Evolutionary conservation across 2,329 filamentous ascomycete genomes (phyloP), one percentile per base, ranked within the genome.

Genomic region (Westerdykella ornata): DNA sequence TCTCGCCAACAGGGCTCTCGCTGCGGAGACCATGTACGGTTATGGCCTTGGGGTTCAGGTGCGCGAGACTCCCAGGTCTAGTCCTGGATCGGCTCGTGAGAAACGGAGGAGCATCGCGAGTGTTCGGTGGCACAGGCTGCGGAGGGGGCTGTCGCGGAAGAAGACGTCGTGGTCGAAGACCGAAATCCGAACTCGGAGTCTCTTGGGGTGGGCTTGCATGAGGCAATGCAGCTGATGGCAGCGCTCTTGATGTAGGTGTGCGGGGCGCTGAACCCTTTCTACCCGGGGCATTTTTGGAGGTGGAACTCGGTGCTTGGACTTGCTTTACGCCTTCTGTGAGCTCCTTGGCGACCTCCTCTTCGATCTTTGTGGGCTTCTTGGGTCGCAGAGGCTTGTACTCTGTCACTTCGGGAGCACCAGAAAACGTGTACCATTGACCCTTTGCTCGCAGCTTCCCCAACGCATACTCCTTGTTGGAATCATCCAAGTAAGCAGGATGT

Each of bases 401-500:
- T 7, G 35, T 38, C 12, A 39, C 26, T 1, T 40, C 37, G 1
- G 45, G 45, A 8, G 34, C 42, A 6, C 51, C 53, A 29, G 39
- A 39, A 29, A 54, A 53, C 15, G 37, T 39, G 18, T 48, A 53
- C 32, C 34, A 37, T 17, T 41, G 39, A 0, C 39, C 31, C 29
- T 48, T 53, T 11, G 33, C 42, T 8, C 46, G 43, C 28, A 53
- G 14, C 5, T 38, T 41, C 7, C 29, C 49, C 18, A 42, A 50
- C 13, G 47, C 48, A 14, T 43, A 47, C 17, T 28, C 40, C 1
- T 38, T 49, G 28, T 35, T 18, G 3, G 40, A 43, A 6, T 47
- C 46, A 20, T 55, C 53, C 1, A 49, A 14, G 39, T 45, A 57
- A 2, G 65, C 67, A 8, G 61, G 48, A 3, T 65, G 60, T 3